Conservation (phyloP, 257 asterid species). For the Echites panduratus region DNA sequence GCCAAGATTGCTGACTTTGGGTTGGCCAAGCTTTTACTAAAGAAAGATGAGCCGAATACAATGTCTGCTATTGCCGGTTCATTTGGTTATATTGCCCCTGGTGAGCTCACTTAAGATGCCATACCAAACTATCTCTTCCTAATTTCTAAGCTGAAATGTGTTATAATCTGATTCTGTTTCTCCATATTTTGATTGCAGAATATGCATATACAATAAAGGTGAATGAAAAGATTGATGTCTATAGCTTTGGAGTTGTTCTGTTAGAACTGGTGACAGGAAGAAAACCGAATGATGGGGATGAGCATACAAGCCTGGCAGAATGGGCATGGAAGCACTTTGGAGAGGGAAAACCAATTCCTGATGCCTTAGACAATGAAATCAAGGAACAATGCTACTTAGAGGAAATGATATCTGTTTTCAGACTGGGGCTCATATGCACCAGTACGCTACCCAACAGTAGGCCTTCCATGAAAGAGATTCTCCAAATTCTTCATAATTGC, state of each 20-base stretch:
- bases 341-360: constrained; percentile 41
- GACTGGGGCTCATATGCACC: constrained; percentile 73
- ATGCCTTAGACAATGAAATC: constrained; percentile 42
- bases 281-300: constrained; percentile 56
- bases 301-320: constrained; percentile 66
- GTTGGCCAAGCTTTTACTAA: constrained; percentile 43
- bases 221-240: constrained; percentile 39
- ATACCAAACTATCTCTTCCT: neutral
- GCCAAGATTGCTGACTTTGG: constrained; percentile 69
- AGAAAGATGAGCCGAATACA: constrained; percentile 38
- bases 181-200: constrained; percentile 36
- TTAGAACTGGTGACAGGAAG: constrained; percentile 43
- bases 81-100: constrained; percentile 69
- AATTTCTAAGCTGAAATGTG: neutral
- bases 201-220: constrained; percentile 54
- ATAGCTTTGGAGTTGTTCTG: constrained; percentile 40
- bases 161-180: neutral
- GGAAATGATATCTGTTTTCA: constrained; percentile 46
- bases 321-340: constrained; percentile 77
- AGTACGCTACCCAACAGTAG: constrained; percentile 49
- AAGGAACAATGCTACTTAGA: constrained; percentile 43
- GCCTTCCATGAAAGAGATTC: constrained; percentile 75
- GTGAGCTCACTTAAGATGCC: constrained; percentile 20
- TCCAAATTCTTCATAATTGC: constrained; percentile 46
- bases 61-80: constrained; percentile 61